Percentiles rank a stretch among this genome's conserved stretches.
phyloP scores from a whole-genome alignment of 768 basidiomycete genomes.

The Suillus placidus region DNA sequence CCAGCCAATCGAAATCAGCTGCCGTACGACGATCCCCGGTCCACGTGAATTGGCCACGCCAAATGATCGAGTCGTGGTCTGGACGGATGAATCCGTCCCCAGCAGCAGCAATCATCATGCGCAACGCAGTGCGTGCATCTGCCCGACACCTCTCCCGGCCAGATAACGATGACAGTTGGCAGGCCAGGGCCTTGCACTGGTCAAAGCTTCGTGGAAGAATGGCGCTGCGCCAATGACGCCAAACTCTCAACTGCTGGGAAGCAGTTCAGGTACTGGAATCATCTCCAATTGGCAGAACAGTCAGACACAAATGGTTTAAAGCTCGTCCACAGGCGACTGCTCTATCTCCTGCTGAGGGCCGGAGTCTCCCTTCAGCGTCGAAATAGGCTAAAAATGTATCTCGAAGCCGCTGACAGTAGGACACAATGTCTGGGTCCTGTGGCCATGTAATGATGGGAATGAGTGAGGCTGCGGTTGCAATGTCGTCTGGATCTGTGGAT shows the following conservation, averaged over 20 bases:
- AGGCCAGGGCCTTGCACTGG: neutral
- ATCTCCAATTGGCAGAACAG: neutral
- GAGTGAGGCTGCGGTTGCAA: constrained; percentile 4
- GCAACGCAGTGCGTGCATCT: constrained; percentile 1
- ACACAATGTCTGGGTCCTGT: neutral
- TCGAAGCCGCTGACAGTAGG: neutral
- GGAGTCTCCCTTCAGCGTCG: constrained; percentile 1
- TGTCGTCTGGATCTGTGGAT: constrained; percentile 10
- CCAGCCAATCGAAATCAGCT: constrained; percentile 5
- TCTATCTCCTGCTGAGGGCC: neutral
- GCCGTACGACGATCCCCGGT: neutral
- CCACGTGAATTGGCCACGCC: constrained; percentile 6
- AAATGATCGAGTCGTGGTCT: neutral
- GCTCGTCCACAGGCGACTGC: constrained; percentile 8
- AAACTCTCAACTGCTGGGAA: neutral
- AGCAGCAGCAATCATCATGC: constrained; percentile 3
- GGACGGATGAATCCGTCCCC: neutral
- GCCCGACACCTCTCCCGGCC: neutral
- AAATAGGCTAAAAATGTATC: constrained; percentile 9
- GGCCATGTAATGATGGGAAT: constrained; percentile 9
- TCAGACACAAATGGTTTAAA: constrained; percentile 4
- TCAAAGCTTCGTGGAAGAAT: constrained; percentile 4
- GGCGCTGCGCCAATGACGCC: neutral
- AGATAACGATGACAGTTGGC: neutral
- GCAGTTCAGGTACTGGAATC: neutral